phyloP scores from a whole-genome alignment of 306 rosid genomes.

The Albizia julibrissin region DNA sequence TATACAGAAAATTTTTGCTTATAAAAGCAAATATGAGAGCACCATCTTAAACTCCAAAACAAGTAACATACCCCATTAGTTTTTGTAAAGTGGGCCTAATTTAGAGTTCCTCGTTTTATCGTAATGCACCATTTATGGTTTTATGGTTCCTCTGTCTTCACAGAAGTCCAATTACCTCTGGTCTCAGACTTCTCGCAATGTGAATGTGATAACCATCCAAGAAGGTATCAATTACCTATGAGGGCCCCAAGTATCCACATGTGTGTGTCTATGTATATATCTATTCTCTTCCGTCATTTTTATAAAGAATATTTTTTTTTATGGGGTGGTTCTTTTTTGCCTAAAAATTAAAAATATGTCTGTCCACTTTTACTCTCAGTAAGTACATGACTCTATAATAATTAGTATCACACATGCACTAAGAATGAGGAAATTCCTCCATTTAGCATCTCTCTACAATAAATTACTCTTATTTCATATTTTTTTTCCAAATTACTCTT shows the following conservation, averaged over 20 bases:
- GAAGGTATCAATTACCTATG: conserved; percentile 53
- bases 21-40: not conserved
- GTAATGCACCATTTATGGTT: conserved; percentile 28
- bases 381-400: too few relatives aligned
- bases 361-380: too few relatives aligned
- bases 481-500: too few relatives aligned
- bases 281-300: not conserved
- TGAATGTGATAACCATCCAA: conserved; percentile 63
- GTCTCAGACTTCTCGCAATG: conserved; percentile 43
- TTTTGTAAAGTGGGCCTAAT: not conserved
- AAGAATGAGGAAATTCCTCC: too few relatives aligned
- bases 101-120: not conserved
- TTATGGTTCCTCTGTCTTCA: conserved; percentile 69
- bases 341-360: too few relatives aligned
- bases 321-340: too few relatives aligned
- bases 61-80: not conserved
- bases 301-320: not conserved
- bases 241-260: conserved; percentile 72
- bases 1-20: not conserved
- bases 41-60: not conserved
- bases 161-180: conserved; percentile 58
- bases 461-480: too few relatives aligned
- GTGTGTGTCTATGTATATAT: too few relatives aligned
- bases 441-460: too few relatives aligned
- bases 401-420: too few relatives aligned